Conservation (phyloP, 495 filamentous ascomycete genomes). For the Poronia punctata region DNA sequence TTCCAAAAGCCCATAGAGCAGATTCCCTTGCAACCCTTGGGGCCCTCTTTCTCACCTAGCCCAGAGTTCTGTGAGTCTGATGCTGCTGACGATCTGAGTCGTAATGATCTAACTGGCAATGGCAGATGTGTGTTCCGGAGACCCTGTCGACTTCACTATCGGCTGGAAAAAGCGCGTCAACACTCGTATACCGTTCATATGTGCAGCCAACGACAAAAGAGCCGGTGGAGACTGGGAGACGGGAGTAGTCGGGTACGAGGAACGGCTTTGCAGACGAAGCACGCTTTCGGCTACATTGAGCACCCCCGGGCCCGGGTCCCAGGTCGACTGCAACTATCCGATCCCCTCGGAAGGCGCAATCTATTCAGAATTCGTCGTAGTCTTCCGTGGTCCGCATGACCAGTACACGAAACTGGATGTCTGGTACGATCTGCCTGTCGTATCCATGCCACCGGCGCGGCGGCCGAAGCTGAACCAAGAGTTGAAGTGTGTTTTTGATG, state of each 20-base stretch:
- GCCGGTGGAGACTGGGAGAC: slow-evolving; percentile 75
- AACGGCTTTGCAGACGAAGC: slow-evolving; percentile 63
- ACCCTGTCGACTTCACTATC: slow-evolving; percentile 63
- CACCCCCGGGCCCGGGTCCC: slow-evolving; percentile 41
- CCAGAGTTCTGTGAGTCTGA: slow-evolving; percentile 29
- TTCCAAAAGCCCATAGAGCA: slow-evolving; percentile 37
- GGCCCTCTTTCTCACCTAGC: slow-evolving; percentile 3
- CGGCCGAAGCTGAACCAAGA: slow-evolving; percentile 64
- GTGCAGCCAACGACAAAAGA: slow-evolving; percentile 66
- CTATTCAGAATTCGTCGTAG: slow-evolving; percentile 54
- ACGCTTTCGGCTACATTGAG: slow-evolving; percentile 59
- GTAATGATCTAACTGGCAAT: slow-evolving; percentile 5
- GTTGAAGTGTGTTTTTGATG: slow-evolving; percentile 58
- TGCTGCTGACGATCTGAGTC: background rate
- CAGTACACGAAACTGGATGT: slow-evolving; percentile 40
- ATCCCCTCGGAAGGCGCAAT: slow-evolving; percentile 60
- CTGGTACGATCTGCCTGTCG: slow-evolving; percentile 53
- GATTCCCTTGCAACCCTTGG: slow-evolving; percentile 18
- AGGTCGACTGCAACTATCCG: slow-evolving; percentile 52
- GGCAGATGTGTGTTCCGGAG: slow-evolving; percentile 50
- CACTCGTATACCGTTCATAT: slow-evolving; percentile 57
- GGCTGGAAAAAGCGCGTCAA: slow-evolving; percentile 42
- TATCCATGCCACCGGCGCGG: slow-evolving; percentile 62
- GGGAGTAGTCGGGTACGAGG: slow-evolving; percentile 60
- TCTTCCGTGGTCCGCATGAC: slow-evolving; percentile 42